A percentile compares a stretch with the other conserved stretches of the same genome.
phyloP scores from a whole-genome alignment of 306 rosid genomes.

The Pterocarpus santalinus region DNA sequence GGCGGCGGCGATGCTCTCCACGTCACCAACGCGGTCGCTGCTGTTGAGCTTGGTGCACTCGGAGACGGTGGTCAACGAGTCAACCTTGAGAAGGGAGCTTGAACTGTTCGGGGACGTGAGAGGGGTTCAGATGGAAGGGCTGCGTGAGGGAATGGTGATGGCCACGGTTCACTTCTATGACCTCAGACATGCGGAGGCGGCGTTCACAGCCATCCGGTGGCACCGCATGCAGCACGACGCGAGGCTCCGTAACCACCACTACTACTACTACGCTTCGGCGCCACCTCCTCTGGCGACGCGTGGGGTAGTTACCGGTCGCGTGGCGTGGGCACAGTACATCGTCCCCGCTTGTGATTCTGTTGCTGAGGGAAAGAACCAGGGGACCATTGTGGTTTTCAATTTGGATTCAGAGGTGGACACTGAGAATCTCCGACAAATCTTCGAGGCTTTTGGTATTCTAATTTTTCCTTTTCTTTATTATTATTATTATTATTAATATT shows the following conservation, averaged over 20 bases:
- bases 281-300: slow-evolving; percentile 49
- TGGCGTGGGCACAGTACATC: slow-evolving; percentile 77
- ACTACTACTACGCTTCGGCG: no score
- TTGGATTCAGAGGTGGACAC: slow-evolving; percentile 59
- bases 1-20: slow-evolving; percentile 25
- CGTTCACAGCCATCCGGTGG: slow-evolving; percentile 60
- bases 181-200: slow-evolving; percentile 70
- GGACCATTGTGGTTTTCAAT: slow-evolving; percentile 75
- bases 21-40: slow-evolving; percentile 69
- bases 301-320: slow-evolving; percentile 53
- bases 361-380: slow-evolving; percentile 68
- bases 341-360: slow-evolving; percentile 56
- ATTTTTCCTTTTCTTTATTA: not conserved
- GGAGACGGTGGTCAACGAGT: slow-evolving; percentile 59
- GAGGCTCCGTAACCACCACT: slow-evolving; percentile 54
- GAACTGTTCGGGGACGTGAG: slow-evolving; percentile 77
- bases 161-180: slow-evolving; percentile 79
- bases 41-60: slow-evolving; percentile 56
- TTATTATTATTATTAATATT: not conserved
- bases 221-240: slow-evolving; percentile 67
- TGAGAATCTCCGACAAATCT: slow-evolving; percentile 46
- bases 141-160: slow-evolving; percentile 62
- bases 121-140: slow-evolving; percentile 72
- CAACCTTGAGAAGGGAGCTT: slow-evolving; percentile 56
- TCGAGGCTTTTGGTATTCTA: slow-evolving; percentile 70